Conservation (phyloP, 768 basidiomycete species). For the Lentinula detonsa region DNA sequence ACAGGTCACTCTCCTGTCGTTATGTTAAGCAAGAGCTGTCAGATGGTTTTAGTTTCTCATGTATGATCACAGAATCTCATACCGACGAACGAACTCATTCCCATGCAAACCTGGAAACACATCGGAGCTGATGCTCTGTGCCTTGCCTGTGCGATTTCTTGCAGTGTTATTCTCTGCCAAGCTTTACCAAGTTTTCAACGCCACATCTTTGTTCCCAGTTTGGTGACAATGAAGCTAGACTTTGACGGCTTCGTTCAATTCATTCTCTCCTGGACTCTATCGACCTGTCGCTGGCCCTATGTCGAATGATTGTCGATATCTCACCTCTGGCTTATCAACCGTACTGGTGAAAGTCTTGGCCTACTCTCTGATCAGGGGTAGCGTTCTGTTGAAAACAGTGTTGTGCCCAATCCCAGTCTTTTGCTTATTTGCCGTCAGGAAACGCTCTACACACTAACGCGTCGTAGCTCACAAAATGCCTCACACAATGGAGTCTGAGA, state of each 20-base stretch:
- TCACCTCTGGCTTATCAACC: neutral
- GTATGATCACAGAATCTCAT: neutral
- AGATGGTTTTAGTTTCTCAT: neutral
- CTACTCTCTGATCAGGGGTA: neutral
- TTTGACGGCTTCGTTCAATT: neutral
- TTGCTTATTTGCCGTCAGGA: neutral
- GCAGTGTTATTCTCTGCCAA: neutral
- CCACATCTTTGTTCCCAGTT: neutral
- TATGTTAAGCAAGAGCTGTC: neutral
- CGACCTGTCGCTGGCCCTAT: neutral
- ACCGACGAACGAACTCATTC: neutral
- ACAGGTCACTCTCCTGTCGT: neutral
- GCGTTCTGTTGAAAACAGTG: neutral
- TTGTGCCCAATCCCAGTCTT: neutral
- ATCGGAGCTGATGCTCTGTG: neutral
- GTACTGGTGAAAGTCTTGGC: neutral
- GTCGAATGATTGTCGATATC: neutral
- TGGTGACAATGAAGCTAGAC: neutral
- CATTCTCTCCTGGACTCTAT: neutral
- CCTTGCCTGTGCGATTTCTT: neutral
- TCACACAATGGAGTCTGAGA: neutral
- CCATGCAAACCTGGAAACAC: neutral
- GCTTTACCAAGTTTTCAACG: neutral
- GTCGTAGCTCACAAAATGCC: neutral
- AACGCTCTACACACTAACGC: neutral